A percentile compares a stretch with the other conserved stretches of the same genome.
Evolutionary conservation across 1,139 yeast genomes (phyloP).

Genomic region (Protomyces lactucae-debilis): DNA sequence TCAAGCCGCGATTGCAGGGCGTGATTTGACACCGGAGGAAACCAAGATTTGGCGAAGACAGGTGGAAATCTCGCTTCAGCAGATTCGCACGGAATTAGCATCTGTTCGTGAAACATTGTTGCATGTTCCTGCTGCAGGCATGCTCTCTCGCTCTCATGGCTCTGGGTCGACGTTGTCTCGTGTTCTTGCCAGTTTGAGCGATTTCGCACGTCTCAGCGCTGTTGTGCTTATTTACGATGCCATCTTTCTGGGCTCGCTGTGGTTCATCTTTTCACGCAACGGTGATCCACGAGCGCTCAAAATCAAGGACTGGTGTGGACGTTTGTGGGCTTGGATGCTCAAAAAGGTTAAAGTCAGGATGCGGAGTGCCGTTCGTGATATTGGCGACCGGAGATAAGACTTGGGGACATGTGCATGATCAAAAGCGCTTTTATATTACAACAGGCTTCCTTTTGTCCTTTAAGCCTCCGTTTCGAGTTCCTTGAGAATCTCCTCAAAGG

Average conservation of each 20-base stretch:
- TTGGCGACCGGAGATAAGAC: slow-evolving; percentile 7
- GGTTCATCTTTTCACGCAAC: slow-evolving; percentile 12
- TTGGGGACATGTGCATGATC: no score
- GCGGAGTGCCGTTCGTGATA: slow-evolving; percentile 12
- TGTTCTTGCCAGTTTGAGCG: background rate
- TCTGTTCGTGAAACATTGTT: slow-evolving; percentile 19
- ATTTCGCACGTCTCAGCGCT: background rate
- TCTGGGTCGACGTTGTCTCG: slow-evolving; percentile 5
- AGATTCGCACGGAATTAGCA: slow-evolving; percentile 22
- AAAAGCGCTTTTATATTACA: no score
- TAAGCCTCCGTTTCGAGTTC: slow-evolving; percentile 52
- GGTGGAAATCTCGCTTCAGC: slow-evolving; percentile 14
- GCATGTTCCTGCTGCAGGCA: slow-evolving; percentile 3
- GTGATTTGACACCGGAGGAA: background rate
- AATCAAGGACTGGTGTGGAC: slow-evolving; percentile 14
- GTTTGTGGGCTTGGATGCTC: slow-evolving; percentile 3
- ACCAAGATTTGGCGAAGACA: slow-evolving; percentile 21
- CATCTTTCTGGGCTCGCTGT: slow-evolving; percentile 2
- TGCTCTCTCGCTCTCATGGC: slow-evolving; percentile 1
- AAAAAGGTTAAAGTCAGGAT: slow-evolving; percentile 3
- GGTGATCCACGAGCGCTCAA: slow-evolving; percentile 15
- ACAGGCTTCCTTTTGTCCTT: no score
- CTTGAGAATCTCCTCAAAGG: slow-evolving; percentile 88
- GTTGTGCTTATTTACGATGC: slow-evolving; percentile 13
- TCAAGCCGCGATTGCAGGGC: background rate